Conservation (phyloP, 1,284 basidiomycete genomes). For the Coniophora puteana region DNA sequence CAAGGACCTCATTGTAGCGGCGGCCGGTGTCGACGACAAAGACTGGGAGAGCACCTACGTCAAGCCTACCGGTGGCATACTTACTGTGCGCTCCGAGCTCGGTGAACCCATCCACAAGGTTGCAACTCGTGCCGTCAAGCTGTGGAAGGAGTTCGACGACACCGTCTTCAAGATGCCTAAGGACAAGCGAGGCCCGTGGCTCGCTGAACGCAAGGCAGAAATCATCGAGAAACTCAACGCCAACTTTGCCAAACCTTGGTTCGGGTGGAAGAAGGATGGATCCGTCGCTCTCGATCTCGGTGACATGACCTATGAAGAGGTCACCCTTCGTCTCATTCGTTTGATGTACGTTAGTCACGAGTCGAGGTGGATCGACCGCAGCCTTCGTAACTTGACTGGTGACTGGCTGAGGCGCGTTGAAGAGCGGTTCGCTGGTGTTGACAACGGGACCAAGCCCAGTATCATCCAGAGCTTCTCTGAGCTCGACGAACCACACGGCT, state of each 20-base stretch:
- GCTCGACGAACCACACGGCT: slow-evolving; percentile 79
- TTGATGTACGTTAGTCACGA: slow-evolving; percentile 94
- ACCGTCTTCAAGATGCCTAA: slow-evolving; percentile 93
- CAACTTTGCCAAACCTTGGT: slow-evolving; percentile 97
- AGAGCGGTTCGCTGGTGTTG: slow-evolving; percentile 95
- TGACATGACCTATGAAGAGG: slow-evolving; percentile 99
- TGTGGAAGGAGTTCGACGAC: slow-evolving; percentile 99
- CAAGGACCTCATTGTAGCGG: slow-evolving; percentile 95
- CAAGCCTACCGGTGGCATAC: slow-evolving; percentile 92
- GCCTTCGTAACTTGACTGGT: slow-evolving; percentile 92
- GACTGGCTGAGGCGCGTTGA: slow-evolving; percentile 97
- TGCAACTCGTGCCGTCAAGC: slow-evolving; percentile 91
- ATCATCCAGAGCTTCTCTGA: slow-evolving; percentile 86
- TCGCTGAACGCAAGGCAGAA: slow-evolving; percentile 83
- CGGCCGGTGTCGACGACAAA: slow-evolving; percentile 87
- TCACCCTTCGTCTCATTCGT: slow-evolving; percentile 85
- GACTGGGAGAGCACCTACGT: slow-evolving; percentile 95
- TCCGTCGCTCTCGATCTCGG: slow-evolving; percentile 81
- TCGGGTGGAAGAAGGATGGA: slow-evolving; percentile 91
- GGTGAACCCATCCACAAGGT: slow-evolving; percentile 99
- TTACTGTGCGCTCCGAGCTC: slow-evolving; percentile 96
- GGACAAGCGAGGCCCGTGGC: slow-evolving; percentile 91
- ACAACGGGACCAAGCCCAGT: slow-evolving; percentile 78
- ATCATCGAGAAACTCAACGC: slow-evolving; percentile 91
- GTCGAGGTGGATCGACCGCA: slow-evolving; percentile 90